A percentile compares a stretch with the other conserved stretches of the same genome.
Evolutionary conservation across 805 yeast genomes (phyloP).

Genomic region (Candida cerambycidarum): DNA sequence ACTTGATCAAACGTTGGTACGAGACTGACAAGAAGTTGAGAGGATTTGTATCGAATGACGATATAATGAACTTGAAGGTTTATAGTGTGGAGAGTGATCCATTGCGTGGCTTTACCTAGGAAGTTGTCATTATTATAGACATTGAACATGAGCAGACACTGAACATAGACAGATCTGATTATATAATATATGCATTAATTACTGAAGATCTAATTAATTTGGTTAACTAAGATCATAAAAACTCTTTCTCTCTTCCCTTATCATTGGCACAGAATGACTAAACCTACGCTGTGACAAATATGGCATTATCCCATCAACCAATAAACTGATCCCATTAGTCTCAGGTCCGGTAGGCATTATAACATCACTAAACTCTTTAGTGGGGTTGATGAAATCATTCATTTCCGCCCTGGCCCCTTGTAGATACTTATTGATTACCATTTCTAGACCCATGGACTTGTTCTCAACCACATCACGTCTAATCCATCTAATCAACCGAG

Average conservation of each 20-base stretch:
- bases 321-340: constrained; percentile 51
- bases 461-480: constrained; percentile 36
- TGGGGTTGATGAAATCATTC: constrained; percentile 62
- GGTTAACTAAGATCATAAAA: too few relatives aligned
- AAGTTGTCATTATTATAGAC: constrained; percentile 25
- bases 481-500: constrained; percentile 79
- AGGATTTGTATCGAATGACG: constrained; percentile 51
- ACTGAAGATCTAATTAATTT: too few relatives aligned
- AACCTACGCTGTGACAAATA: constrained; percentile 15
- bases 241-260: constrained; percentile 40
- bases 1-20: constrained; percentile 68
- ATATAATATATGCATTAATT: constrained; percentile 1
- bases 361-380: constrained; percentile 72
- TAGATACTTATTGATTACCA: constrained; percentile 49
- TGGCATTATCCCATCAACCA: constrained; percentile 63
- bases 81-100: constrained; percentile 61
- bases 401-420: constrained; percentile 62
- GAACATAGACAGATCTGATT: constrained; percentile 14
- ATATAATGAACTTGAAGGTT: constrained; percentile 42
- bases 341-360: constrained; percentile 73
- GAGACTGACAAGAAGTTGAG: constrained; percentile 60
- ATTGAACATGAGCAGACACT: too few relatives aligned
- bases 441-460: constrained; percentile 24
- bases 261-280: constrained; percentile 12
- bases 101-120: not conserved